These are phyloP conservation scores for Arthrobotrys megalospora DNA, from an alignment of 2,329 filamentous ascomycete genomes.

Conservation along the genomic window DNA sequence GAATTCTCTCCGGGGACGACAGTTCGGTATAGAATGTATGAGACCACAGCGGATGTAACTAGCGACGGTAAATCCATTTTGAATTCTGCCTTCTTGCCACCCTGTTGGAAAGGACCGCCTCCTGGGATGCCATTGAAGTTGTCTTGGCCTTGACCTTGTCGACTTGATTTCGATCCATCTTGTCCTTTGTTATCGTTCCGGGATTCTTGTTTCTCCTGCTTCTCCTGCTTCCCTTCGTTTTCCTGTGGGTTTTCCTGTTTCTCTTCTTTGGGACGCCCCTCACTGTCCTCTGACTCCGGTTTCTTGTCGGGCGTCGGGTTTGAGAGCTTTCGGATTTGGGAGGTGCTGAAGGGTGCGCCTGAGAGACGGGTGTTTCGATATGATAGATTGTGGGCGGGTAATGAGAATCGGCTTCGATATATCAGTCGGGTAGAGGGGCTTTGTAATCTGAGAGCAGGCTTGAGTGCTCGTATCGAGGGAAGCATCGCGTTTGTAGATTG, in stretches of 20 bases:
- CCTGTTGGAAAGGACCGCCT: constrained; percentile 26
- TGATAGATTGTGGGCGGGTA: constrained; percentile 7
- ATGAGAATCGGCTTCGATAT: constrained; percentile 23
- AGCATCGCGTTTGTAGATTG: constrained; percentile 46
- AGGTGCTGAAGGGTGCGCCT: constrained; percentile 7
- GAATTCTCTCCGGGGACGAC: constrained; percentile 77
- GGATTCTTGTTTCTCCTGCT: constrained; percentile 13
- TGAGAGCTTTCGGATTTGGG: constrained; percentile 34
- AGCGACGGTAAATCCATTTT: constrained; percentile 58
- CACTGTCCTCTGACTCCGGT: constrained; percentile 17
- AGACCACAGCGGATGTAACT: constrained; percentile 74
- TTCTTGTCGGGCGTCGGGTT: constrained; percentile 38
- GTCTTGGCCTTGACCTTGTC: constrained; percentile 13
- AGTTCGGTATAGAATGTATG: constrained; percentile 76
- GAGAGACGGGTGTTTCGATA: constrained; percentile 20
- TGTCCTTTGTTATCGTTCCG: constrained; percentile 35
- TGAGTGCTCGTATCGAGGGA: constrained; percentile 48
- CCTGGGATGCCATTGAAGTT: constrained; percentile 22
- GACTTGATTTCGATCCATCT: constrained; percentile 29
- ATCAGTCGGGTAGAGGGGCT: constrained; percentile 37
- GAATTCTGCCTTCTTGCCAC: constrained; percentile 50
- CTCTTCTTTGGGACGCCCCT: constrained; percentile 1
- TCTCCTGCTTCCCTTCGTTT: background rate
- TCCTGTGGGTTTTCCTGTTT: background rate
- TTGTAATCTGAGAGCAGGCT: constrained; percentile 43